phyloP scores from a whole-genome alignment of 2,329 filamentous ascomycete species.

The Colletotrichum falcatum region DNA sequence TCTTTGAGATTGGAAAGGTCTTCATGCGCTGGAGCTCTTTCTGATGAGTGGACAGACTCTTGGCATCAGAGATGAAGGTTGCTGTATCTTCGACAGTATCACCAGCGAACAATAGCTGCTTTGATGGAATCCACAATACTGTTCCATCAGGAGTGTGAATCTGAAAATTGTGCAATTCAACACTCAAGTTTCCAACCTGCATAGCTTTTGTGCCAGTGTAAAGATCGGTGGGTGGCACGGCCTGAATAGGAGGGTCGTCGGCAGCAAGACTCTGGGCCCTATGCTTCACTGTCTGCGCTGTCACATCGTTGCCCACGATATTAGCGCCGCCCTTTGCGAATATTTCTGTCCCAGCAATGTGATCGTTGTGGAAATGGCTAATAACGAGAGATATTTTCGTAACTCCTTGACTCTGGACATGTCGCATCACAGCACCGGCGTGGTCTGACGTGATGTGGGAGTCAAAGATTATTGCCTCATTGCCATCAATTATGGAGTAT shows the following conservation, averaged over 20 bases:
- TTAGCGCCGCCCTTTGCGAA: slow-evolving; percentile 34
- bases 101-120: slow-evolving; percentile 33
- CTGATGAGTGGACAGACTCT: slow-evolving; percentile 22
- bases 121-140: slow-evolving; percentile 34
- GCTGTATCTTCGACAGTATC: slow-evolving; percentile 38
- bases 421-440: slow-evolving; percentile 39
- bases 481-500: slow-evolving; percentile 38
- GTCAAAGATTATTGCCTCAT: slow-evolving; percentile 41
- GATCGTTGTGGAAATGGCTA: slow-evolving; percentile 39
- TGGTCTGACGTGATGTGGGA: slow-evolving; percentile 40
- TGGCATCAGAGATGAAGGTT: slow-evolving; percentile 35
- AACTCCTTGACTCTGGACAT: slow-evolving; percentile 33
- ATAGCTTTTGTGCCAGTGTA: slow-evolving; percentile 22
- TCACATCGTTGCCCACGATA: slow-evolving; percentile 29
- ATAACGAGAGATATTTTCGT: slow-evolving; percentile 35
- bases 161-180: slow-evolving; percentile 37
- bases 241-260: slow-evolving; percentile 33
- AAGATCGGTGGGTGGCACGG: slow-evolving; percentile 29
- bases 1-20: slow-evolving; percentile 30
- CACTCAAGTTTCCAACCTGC: slow-evolving; percentile 29
- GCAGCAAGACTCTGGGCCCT: slow-evolving; percentile 27
- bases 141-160: slow-evolving; percentile 36
- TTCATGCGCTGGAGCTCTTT: slow-evolving; percentile 33
- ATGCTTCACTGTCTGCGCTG: slow-evolving; percentile 15
- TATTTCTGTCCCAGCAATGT: slow-evolving; percentile 33